These are phyloP conservation scores for Tuber melanosporum DNA, from an alignment of 495 filamentous ascomycete species.

Conservation along the genomic window DNA sequence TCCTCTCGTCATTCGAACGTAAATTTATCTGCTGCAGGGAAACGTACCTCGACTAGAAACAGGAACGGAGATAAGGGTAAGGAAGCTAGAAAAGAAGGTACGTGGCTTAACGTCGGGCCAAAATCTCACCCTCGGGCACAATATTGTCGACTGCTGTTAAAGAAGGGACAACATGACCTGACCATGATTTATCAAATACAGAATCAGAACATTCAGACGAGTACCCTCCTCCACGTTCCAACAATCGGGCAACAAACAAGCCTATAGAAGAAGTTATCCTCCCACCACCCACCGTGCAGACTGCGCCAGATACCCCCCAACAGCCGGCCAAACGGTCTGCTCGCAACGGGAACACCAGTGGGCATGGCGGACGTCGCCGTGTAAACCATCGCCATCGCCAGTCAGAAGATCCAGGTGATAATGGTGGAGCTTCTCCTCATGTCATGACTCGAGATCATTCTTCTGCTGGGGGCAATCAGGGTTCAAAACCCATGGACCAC, in stretches of 20 bases:
- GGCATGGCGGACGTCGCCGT: conserved; percentile 39
- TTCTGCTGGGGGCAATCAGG: conserved; percentile 26
- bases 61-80: conserved; percentile 37
- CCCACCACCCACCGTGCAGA: conserved; percentile 24
- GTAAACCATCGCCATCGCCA: conserved; percentile 41
- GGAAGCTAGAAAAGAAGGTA: conserved; percentile 42
- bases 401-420: conserved; percentile 44
- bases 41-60: conserved; percentile 40
- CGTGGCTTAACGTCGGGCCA: conserved; percentile 7
- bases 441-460: conserved; percentile 42
- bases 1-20: conserved; percentile 29
- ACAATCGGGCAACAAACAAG: conserved; percentile 29
- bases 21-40: conserved; percentile 28
- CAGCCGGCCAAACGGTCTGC: conserved; percentile 37
- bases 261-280: conserved; percentile 29
- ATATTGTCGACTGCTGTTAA: not conserved
- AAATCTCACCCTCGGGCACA: not conserved
- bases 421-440: conserved; percentile 39
- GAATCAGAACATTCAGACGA: conserved; percentile 43
- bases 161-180: conserved; percentile 13
- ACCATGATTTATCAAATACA: conserved; percentile 19
- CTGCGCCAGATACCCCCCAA: conserved; percentile 39
- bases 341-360: conserved; percentile 49
- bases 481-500: conserved; percentile 34
- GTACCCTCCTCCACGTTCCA: conserved; percentile 38